Percentiles rank a stretch among this genome's conserved stretches.
Conservation (phyloP, 2,329 filamentous ascomycete genomes). For the Cladorrhinum sp. region DNA sequence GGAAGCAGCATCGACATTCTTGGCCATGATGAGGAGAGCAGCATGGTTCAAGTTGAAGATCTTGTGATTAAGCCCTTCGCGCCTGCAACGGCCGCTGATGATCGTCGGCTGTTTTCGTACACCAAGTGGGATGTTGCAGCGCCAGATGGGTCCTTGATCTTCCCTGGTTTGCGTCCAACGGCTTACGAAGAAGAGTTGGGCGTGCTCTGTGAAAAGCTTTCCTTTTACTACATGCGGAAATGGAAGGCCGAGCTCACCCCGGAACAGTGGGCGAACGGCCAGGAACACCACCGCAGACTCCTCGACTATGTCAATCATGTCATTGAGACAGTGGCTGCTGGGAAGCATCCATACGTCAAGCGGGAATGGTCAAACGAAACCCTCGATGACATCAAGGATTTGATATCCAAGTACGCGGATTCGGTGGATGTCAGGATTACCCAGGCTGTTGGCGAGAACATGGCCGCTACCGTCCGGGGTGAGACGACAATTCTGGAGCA, state of each 20-base stretch:
- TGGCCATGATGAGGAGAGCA: slow-evolving; percentile 10
- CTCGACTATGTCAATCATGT: slow-evolving; percentile 8
- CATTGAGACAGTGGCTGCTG: background rate
- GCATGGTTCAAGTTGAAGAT: slow-evolving; percentile 23
- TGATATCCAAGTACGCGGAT: slow-evolving; percentile 26
- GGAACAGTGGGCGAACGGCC: slow-evolving; percentile 2
- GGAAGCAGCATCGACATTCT: slow-evolving; percentile 17
- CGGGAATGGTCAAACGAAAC: slow-evolving; percentile 5
- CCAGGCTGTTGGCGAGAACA: background rate
- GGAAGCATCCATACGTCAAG: slow-evolving; percentile 7
- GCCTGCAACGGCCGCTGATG: slow-evolving; percentile 19
- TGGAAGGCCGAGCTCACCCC: slow-evolving; percentile 1
- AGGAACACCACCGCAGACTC: slow-evolving; percentile 7
- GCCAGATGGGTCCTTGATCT: background rate
- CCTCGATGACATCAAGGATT: background rate
- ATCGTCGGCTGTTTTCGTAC: slow-evolving; percentile 22
- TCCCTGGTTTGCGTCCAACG: background rate
- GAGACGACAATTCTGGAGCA: slow-evolving; percentile 7
- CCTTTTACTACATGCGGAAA: slow-evolving; percentile 7
- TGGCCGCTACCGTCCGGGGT: background rate
- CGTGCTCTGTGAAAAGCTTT: background rate
- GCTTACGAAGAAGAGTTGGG: background rate
- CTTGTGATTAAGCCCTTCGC: slow-evolving; percentile 23
- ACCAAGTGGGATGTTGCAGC: slow-evolving; percentile 7
- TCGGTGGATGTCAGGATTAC: slow-evolving; percentile 30